Conservation (phyloP, 2,329 filamentous ascomycete genomes). For the Ophioceras dolichostomum region DNA sequence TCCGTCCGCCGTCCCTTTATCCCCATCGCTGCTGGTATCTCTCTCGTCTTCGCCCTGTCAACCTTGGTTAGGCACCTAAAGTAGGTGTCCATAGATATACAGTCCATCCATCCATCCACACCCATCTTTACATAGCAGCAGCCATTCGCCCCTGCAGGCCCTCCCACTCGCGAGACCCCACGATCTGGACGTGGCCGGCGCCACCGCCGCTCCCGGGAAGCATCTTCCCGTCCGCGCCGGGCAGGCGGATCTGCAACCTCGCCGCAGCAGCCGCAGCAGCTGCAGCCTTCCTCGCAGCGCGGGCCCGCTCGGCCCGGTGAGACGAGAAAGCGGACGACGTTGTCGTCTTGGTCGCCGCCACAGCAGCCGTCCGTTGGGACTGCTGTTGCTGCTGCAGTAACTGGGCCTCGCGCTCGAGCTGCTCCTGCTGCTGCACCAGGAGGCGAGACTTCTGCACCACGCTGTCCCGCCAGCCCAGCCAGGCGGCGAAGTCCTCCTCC, state of each 20-base stretch:
- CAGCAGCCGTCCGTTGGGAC: constrained; percentile 1
- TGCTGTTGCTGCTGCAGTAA: background rate
- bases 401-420: too few relatives aligned
- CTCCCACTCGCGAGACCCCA: constrained; percentile 43
- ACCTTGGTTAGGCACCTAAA: too few relatives aligned
- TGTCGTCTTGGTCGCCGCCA: constrained; percentile 6
- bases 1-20: too few relatives aligned
- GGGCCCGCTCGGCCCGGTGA: constrained; percentile 15
- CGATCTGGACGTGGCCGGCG: constrained; percentile 33
- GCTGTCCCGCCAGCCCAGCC: constrained; percentile 44
- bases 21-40: too few relatives aligned
- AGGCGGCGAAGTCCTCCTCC: constrained; percentile 51
- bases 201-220: constrained; percentile 24
- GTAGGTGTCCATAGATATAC: too few relatives aligned
- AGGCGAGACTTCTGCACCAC: constrained; percentile 41
- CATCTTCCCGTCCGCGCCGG: constrained; percentile 29
- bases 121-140: too few relatives aligned
- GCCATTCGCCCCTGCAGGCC: constrained; percentile 32
- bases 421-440: constrained; percentile 8
- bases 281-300: constrained; percentile 14
- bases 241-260: constrained; percentile 37
- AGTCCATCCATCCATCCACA: too few relatives aligned
- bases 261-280: constrained; percentile 29
- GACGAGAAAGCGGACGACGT: constrained; percentile 9
- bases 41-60: too few relatives aligned